Evolutionary conservation across 2,329 filamentous ascomycete species (phyloP).

Genomic region (Orbilia brochopaga): DNA sequence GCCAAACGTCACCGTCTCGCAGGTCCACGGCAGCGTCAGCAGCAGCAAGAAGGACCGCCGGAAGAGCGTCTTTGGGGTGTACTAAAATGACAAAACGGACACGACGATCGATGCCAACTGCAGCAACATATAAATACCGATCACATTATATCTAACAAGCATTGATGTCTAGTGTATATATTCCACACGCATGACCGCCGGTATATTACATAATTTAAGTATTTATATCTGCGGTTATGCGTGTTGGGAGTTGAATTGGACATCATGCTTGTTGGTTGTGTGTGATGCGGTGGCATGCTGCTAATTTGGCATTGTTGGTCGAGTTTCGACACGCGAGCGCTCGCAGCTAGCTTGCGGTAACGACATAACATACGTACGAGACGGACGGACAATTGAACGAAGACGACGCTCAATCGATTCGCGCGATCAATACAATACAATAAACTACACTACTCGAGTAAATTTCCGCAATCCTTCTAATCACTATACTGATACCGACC

Average conservation of each 20-base stretch:
- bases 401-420: too few relatives aligned
- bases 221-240: background rate
- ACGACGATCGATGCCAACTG: background rate
- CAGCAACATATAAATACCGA: background rate
- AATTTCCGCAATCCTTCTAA: too few relatives aligned
- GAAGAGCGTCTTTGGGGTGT: conserved; percentile 47
- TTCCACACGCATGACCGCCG: background rate
- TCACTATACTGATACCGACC: too few relatives aligned
- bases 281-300: too few relatives aligned
- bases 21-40: conserved; percentile 41
- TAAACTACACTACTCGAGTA: too few relatives aligned
- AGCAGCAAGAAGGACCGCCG: conserved; percentile 45
- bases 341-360: background rate
- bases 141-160: too few relatives aligned
- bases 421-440: too few relatives aligned
- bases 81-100: conserved; percentile 12
- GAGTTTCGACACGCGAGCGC: conserved; percentile 1
- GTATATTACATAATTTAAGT: background rate
- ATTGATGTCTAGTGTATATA: background rate
- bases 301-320: too few relatives aligned
- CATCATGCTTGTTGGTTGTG: too few relatives aligned
- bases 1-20: conserved; percentile 31
- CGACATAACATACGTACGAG: background rate
- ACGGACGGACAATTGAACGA: too few relatives aligned
- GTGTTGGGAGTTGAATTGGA: too few relatives aligned